Percentiles rank a stretch among this genome's conserved stretches.
Evolutionary conservation across 2,329 filamentous ascomycete species (phyloP).

Genomic region (Clonostachys solani): DNA sequence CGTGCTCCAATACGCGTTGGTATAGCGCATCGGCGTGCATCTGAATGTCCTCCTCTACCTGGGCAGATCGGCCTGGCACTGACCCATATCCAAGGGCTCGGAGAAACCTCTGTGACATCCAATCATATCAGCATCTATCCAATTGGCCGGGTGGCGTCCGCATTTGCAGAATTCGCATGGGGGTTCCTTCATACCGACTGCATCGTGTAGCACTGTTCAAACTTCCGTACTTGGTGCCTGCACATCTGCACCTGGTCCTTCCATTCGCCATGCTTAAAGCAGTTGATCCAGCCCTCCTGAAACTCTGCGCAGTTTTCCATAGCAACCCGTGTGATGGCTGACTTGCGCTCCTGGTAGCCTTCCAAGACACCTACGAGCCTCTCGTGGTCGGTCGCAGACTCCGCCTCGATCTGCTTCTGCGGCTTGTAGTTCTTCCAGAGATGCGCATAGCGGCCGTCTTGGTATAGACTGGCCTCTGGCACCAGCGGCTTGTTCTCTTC

Average conservation of each 20-base stretch:
- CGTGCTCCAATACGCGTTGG: conserved; percentile 80
- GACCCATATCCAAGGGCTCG: conserved; percentile 86
- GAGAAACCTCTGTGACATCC: conserved; percentile 64
- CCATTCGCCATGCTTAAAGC: conserved; percentile 71
- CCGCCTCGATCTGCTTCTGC: conserved; percentile 63
- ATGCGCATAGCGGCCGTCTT: conserved; percentile 68
- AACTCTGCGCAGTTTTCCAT: conserved; percentile 92
- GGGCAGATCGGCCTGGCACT: conserved; percentile 56
- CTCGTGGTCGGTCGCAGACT: conserved; percentile 71
- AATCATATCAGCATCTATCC: not conserved
- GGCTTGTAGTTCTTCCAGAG: conserved; percentile 91
- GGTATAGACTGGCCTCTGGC: conserved; percentile 48
- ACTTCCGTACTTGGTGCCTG: conserved; percentile 67
- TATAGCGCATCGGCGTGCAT: conserved; percentile 93
- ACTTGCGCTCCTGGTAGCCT: conserved; percentile 77
- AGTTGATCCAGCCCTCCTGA: conserved; percentile 77
- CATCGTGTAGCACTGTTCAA: conserved; percentile 85
- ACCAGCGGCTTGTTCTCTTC: conserved; percentile 18
- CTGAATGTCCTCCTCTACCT: conserved; percentile 83
- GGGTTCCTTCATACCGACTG: conserved; percentile 59
- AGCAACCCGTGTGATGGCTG: conserved; percentile 72
- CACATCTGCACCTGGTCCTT: conserved; percentile 75
- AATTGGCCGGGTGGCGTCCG: not conserved
- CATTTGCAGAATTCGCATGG: not conserved
- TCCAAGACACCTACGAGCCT: conserved; percentile 77